Evolutionary conservation across 768 basidiomycete species (phyloP).

Genomic region (Fibroporia radiculosa): DNA sequence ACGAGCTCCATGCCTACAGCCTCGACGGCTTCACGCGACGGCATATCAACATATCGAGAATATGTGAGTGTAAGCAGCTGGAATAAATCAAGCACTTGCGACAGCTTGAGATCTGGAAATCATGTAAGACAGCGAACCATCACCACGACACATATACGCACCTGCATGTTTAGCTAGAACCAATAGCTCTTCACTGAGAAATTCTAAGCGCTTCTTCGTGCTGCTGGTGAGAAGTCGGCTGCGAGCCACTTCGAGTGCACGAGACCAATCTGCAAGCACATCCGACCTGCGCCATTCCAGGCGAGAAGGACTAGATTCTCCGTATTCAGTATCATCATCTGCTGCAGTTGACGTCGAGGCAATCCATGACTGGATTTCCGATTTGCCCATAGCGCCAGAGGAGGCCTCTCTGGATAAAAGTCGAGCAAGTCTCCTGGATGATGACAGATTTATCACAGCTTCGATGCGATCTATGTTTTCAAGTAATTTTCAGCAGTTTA

Average conservation of each 20-base stretch:
- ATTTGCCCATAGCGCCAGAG: constrained; percentile 25
- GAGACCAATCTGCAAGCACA: constrained; percentile 47
- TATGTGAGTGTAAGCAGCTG: constrained; percentile 67
- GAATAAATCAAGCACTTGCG: constrained; percentile 64
- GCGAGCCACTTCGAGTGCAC: constrained; percentile 48
- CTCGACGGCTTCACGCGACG: constrained; percentile 68
- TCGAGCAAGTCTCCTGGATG: constrained; percentile 33
- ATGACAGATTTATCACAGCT: constrained; percentile 18
- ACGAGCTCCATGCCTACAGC: constrained; percentile 57
- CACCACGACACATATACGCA: constrained; percentile 17
- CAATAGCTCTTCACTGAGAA: constrained; percentile 55
- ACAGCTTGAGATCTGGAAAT: constrained; percentile 47
- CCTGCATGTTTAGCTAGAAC: constrained; percentile 52
- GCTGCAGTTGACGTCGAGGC: constrained; percentile 31
- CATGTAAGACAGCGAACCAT: constrained; percentile 1
- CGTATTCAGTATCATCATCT: constrained; percentile 24
- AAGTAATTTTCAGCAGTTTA: no score
- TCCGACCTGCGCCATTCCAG: constrained; percentile 45
- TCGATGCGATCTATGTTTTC: neutral
- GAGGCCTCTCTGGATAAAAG: constrained; percentile 40
- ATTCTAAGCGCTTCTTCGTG: constrained; percentile 47
- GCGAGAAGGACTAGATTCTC: constrained; percentile 12
- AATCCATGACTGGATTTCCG: constrained; percentile 61
- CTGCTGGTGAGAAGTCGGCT: constrained; percentile 39
- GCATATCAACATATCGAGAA: constrained; percentile 66